Evolutionary conservation across 805 yeast genomes (phyloP).

Genomic region (Lipomyces sp.): DNA sequence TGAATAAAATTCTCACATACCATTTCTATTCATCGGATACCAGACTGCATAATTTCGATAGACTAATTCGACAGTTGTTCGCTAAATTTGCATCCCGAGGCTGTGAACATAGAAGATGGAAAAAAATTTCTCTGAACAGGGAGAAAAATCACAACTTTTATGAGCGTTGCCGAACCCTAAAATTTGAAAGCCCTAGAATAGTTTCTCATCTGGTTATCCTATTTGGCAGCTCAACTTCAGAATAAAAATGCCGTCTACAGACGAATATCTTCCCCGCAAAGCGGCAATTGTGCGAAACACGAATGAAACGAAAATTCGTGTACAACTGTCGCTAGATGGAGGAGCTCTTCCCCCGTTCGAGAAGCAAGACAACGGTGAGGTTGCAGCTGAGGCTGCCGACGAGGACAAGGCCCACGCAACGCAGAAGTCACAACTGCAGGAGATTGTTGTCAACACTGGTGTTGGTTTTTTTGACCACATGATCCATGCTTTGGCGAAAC

Average conservation of each 20-base stretch:
- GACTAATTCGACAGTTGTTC: too few species aligned
- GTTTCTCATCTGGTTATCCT: not conserved
- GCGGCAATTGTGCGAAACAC: slow-evolving; percentile 67
- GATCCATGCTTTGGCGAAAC: slow-evolving; percentile 96
- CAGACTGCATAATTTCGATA: too few species aligned
- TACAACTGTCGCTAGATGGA: slow-evolving; percentile 80
- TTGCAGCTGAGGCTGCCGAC: slow-evolving; percentile 33
- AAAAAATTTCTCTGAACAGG: not conserved
- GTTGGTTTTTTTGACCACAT: slow-evolving; percentile 95
- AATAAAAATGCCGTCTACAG: not conserved
- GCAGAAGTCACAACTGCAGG: slow-evolving; percentile 67
- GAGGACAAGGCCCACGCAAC: slow-evolving; percentile 49
- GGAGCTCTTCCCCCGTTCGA: slow-evolving; percentile 51
- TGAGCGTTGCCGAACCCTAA: not conserved
- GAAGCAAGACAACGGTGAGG: slow-evolving; percentile 32
- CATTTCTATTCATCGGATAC: too few species aligned
- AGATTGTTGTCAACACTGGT: slow-evolving; percentile 81
- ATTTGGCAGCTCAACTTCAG: not conserved
- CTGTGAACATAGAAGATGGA: not conserved
- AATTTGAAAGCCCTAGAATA: not conserved
- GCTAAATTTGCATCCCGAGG: too few species aligned
- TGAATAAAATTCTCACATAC: too few species aligned
- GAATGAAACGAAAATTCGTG: slow-evolving; percentile 90
- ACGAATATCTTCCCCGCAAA: slow-evolving; percentile 6
- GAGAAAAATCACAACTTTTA: not conserved